Evolutionary conservation across 2,329 filamentous ascomycete species (phyloP).

Genomic region (Fusarium sp.): DNA sequence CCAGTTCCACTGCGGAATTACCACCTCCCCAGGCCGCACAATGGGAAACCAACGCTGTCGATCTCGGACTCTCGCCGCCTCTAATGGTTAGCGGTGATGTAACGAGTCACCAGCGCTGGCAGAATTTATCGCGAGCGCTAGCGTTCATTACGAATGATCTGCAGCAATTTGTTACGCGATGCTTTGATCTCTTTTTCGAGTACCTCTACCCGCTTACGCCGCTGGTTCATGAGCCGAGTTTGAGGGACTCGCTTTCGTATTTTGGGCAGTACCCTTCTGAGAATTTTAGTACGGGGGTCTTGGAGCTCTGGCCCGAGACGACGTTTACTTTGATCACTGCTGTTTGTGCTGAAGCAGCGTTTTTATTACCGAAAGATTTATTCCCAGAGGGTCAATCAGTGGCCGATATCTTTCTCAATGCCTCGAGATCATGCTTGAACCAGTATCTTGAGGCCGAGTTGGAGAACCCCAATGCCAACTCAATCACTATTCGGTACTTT

Average conservation of each 20-base stretch:
- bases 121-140: conserved; percentile 37
- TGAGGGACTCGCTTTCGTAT: conserved; percentile 48
- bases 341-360: conserved; percentile 54
- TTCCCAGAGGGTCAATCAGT: conserved; percentile 51
- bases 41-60: conserved; percentile 33
- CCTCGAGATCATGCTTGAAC: conserved; percentile 51
- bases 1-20: conserved; percentile 31
- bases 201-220: conserved; percentile 55
- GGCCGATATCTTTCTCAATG: conserved; percentile 51
- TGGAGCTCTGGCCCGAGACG: conserved; percentile 49
- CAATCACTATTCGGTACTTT: conserved; percentile 55
- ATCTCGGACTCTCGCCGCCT: conserved; percentile 38
- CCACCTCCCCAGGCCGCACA: conserved; percentile 4
- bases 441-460: conserved; percentile 54
- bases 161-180: conserved; percentile 44
- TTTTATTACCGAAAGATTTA: conserved; percentile 51
- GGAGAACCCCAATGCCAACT: conserved; percentile 53
- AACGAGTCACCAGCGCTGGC: conserved; percentile 42
- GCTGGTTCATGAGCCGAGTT: conserved; percentile 53
- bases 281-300: conserved; percentile 13
- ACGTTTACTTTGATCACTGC: conserved; percentile 55
- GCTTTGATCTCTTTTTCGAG: conserved; percentile 53
- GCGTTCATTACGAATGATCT: conserved; percentile 38
- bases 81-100: conserved; percentile 27
- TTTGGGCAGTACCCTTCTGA: conserved; percentile 39